A percentile compares a stretch with the other conserved stretches of the same genome.
These are phyloP conservation scores for Parastagonospora nodorum DNA, from an alignment of 2,329 filamentous ascomycete genomes.

Conservation along the genomic window DNA sequence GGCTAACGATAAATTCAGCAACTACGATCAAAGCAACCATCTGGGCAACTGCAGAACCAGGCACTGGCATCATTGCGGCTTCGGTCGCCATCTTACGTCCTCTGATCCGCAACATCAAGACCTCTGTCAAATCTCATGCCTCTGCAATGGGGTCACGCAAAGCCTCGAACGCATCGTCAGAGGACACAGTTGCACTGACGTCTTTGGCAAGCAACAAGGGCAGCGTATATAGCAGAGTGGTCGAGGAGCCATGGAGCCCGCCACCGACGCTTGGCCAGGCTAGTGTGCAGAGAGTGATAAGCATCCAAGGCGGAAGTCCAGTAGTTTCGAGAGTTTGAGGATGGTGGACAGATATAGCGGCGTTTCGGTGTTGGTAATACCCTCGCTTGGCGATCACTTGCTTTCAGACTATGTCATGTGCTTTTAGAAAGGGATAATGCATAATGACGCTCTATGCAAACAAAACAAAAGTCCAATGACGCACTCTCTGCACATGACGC, in stretches of 20 bases:
- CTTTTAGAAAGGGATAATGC: no score
- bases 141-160: slow-evolving; percentile 16
- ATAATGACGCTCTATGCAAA: no score
- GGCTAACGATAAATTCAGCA: slow-evolving; percentile 10
- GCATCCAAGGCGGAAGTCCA: slow-evolving; percentile 8
- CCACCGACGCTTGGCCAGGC: slow-evolving; percentile 21
- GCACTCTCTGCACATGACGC: no score
- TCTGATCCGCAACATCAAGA: slow-evolving; percentile 42
- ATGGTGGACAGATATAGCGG: not conserved
- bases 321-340: not conserved
- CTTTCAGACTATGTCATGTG: not conserved
- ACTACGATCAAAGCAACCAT: slow-evolving; percentile 47
- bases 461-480: no score
- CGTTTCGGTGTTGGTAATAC: not conserved
- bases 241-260: slow-evolving; percentile 26
- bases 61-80: slow-evolving; percentile 56
- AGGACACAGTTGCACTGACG: slow-evolving; percentile 24
- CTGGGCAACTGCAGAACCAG: slow-evolving; percentile 57
- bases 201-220: slow-evolving; percentile 10
- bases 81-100: slow-evolving; percentile 55
- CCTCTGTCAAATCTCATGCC: slow-evolving; percentile 24
- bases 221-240: slow-evolving; percentile 8
- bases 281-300: slow-evolving; percentile 15
- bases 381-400: not conserved
- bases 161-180: slow-evolving; percentile 1